Evolutionary conservation across 2,329 filamentous ascomycete genomes (phyloP), one percentile per base, ranked within the genome.

Genomic region (Rhexocercosporidium sp.): DNA sequence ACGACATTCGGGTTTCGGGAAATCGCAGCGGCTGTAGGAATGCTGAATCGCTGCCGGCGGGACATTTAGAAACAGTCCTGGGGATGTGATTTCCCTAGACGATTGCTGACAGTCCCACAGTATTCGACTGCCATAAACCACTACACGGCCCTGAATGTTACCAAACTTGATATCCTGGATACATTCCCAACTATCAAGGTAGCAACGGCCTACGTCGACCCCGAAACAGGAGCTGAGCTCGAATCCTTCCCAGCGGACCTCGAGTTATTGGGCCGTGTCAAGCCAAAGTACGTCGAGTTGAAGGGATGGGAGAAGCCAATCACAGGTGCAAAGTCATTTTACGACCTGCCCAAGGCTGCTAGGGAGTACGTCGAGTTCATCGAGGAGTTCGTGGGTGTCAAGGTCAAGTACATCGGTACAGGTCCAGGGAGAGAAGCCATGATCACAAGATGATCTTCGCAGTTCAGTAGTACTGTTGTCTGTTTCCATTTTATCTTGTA

Each of bases 171-270:
- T 72, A 84, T 93, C 44, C 83, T 94, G n/a, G 91, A 93, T 77
- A 87, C 86, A 37, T 93, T 97, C 77, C 83, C 86, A 12, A 89
- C 88, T 74, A 85, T 96, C 80, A 92, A 94, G 79, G 83, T 92
- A 61, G 91, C 91, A n/a, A 87, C 90, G 12, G 88, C 87, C 1
- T 97, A 97, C 81, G 84, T 83, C 73, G 78, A 82, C 62, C 77
- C 80, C 46, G 73, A 78, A 37, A 81, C 80, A 1, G 80, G 80
- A 51, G 76, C 85, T 74, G 80, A 81, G 64, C 78, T 91, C 12
- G 82, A 85, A 20, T 87, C 84, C 14, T 93, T 91, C 83, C 91
- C 85, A 4, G 88, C 89, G 9, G 86, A 90, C 74, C 83, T 88
- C 18, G 80, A 82, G 49, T 77, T 85, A 39, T 82, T 93, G 16